Percentiles rank a stretch among this genome's conserved stretches.
Conservation (phyloP, 1,139 yeast species). For the Yamadazyma friedrichii region DNA sequence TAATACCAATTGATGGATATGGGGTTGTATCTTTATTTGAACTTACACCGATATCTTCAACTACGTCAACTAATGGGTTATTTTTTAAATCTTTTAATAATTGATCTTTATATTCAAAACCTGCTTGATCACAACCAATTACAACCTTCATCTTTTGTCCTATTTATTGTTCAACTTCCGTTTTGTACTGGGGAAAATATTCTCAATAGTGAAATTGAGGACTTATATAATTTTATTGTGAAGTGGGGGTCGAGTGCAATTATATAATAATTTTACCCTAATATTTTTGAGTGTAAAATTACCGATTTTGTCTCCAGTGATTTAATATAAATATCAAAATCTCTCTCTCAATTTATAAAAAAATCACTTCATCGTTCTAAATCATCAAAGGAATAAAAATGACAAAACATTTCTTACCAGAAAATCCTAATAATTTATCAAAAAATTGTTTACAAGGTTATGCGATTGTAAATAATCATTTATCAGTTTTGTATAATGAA, state of each 20-base stretch:
- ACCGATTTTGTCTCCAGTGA: slow-evolving; percentile 7
- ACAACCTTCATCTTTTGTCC: slow-evolving; percentile 23
- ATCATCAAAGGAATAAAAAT: slow-evolving; percentile 3
- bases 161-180: background rate
- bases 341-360: background rate
- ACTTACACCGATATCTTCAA: slow-evolving; percentile 40
- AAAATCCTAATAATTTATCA: slow-evolving; percentile 18
- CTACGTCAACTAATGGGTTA: slow-evolving; percentile 27
- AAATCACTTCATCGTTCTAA: too few relatives aligned
- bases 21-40: slow-evolving; percentile 26
- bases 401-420: slow-evolving; percentile 23
- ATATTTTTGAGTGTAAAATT: background rate
- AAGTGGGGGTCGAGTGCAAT: slow-evolving; percentile 2
- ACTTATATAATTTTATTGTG: slow-evolving; percentile 3
- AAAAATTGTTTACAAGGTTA: slow-evolving; percentile 19
- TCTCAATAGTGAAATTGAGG: background rate
- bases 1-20: slow-evolving; percentile 44
- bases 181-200: background rate
- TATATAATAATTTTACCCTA: background rate
- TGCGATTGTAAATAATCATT: slow-evolving; percentile 17
- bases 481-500: slow-evolving; percentile 28
- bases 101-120: slow-evolving; percentile 40
- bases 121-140: slow-evolving; percentile 46
- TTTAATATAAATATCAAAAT: background rate
- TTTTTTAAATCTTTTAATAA: slow-evolving; percentile 33